Evolutionary conservation across 305 asterid genomes (phyloP).

Genomic region (Vinca major): DNA sequence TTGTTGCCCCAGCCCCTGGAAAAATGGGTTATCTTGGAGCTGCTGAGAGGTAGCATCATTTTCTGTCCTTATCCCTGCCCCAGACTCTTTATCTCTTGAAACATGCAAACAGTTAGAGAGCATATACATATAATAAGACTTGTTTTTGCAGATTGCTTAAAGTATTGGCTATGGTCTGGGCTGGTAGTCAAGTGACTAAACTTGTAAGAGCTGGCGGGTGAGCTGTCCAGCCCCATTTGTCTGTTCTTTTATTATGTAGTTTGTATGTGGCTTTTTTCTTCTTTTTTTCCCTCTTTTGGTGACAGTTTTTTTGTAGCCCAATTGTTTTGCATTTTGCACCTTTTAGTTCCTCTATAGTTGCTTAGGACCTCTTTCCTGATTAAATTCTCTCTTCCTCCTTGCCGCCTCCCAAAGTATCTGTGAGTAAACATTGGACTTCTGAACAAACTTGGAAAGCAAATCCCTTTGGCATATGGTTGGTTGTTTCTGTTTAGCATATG

Average conservation of each 20-base stretch:
- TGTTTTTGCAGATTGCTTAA: conserved; percentile 62
- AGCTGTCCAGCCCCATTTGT: conserved; percentile 25
- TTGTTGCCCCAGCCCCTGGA: conserved; percentile 73
- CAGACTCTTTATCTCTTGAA: not conserved
- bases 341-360: not conserved
- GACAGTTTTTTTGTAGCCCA: no score
- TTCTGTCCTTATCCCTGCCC: no score
- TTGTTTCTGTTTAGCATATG: no score
- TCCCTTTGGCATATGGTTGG: not conserved
- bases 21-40: conserved; percentile 79
- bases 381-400: not conserved
- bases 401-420: not conserved
- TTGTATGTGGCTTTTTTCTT: no score
- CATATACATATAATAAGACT: not conserved
- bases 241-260: not conserved
- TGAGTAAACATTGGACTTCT: not conserved
- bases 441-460: not conserved
- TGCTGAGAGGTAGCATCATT: conserved; percentile 44
- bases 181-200: conserved; percentile 98
- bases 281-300: not conserved
- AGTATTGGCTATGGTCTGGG: conserved; percentile 96
- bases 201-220: conserved; percentile 86
- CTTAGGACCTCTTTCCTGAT: not conserved
- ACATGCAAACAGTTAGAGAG: not conserved
- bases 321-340: not conserved